Evolutionary conservation across 305 asterid genomes (phyloP).

Genomic region (Fraxinus latifolia): DNA sequence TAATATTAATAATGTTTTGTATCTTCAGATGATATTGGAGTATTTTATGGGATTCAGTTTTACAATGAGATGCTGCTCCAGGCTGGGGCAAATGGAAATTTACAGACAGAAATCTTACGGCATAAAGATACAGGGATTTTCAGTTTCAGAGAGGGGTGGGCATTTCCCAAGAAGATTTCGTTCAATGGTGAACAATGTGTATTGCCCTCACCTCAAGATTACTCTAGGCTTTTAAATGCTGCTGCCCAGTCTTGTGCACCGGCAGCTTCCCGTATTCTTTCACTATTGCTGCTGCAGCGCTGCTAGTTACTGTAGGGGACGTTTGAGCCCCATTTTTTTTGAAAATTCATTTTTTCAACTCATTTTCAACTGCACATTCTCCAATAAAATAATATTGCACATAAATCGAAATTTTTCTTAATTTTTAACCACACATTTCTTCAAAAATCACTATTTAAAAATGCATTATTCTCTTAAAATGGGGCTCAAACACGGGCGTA

Average conservation of each 20-base stretch:
- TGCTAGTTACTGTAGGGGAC: background rate
- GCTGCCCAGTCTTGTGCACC: slow-evolving; percentile 17
- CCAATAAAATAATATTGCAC: background rate
- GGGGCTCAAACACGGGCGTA: background rate
- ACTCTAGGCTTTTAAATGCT: slow-evolving; percentile 60
- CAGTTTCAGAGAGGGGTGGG: slow-evolving; percentile 71
- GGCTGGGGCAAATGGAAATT: slow-evolving; percentile 60
- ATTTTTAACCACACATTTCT: background rate
- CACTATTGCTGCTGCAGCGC: slow-evolving; percentile 21
- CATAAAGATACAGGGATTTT: slow-evolving; percentile 45
- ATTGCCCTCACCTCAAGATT: slow-evolving; percentile 62
- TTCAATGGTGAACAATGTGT: slow-evolving; percentile 77
- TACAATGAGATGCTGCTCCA: slow-evolving; percentile 75
- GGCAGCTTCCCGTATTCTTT: background rate
- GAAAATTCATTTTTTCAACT: no score
- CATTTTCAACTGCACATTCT: background rate
- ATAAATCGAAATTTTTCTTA: background rate
- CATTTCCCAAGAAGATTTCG: slow-evolving; percentile 64
- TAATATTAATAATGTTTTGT: background rate
- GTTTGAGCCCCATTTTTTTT: background rate
- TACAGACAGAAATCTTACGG: slow-evolving; percentile 68
- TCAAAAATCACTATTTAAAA: background rate
- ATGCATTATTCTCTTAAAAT: no score
- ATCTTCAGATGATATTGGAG: slow-evolving; percentile 61
- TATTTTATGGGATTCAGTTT: slow-evolving; percentile 60